Evolutionary conservation across 2,329 filamentous ascomycete species (phyloP).

Genomic region (Aspergillus spinulosporus): DNA sequence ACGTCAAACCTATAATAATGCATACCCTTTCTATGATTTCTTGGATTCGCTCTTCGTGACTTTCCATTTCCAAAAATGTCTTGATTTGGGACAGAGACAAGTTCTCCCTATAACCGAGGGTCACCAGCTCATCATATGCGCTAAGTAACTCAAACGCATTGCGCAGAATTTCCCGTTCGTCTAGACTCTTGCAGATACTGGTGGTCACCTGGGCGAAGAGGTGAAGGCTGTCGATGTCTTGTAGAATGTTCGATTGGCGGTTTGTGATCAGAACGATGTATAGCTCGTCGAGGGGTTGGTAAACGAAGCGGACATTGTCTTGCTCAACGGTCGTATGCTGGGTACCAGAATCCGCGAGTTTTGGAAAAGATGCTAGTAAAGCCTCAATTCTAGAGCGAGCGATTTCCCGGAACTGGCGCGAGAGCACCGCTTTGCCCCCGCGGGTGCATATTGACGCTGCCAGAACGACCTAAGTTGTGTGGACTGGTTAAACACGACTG

Average conservation of each 20-base stretch:
- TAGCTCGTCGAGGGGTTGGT: constrained; percentile 97
- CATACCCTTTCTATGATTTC: constrained; percentile 88
- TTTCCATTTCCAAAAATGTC: constrained; percentile 99
- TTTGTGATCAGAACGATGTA: constrained; percentile 99
- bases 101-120: constrained; percentile 93
- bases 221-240: constrained; percentile 98
- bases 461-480: constrained; percentile 76
- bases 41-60: constrained; percentile 97
- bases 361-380: constrained; percentile 93
- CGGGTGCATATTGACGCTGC: constrained; percentile 98
- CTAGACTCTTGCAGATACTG: constrained; percentile 91
- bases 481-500: constrained; percentile 21
- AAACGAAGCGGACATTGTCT: constrained; percentile 99
- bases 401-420: constrained; percentile 97
- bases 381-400: constrained; percentile 95
- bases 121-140: constrained; percentile 96
- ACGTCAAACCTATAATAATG: constrained; percentile 26
- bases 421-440: constrained; percentile 96
- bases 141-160: constrained; percentile 96
- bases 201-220: constrained; percentile 96
- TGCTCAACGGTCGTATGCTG: constrained; percentile 99
- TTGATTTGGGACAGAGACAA: constrained; percentile 96
- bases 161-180: constrained; percentile 90
- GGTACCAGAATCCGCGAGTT: constrained; percentile 91
- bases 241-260: constrained; percentile 97